Conservation (phyloP, 1,284 basidiomycete species). For the Acaromyces ingoldii region DNA sequence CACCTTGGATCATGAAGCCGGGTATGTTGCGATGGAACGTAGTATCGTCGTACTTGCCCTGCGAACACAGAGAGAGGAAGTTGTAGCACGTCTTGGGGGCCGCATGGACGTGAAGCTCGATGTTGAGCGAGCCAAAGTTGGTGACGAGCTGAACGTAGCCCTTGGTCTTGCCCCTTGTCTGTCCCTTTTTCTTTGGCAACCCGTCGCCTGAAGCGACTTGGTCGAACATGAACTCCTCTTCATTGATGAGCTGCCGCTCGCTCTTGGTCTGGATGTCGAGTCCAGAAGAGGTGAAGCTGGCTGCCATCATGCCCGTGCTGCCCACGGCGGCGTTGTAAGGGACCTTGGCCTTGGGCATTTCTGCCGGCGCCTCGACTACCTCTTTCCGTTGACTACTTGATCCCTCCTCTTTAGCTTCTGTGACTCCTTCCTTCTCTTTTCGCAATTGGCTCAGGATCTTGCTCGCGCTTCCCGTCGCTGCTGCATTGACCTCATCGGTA, state of each 20-base stretch:
- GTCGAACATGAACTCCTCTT: conserved; percentile 82
- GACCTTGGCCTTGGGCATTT: background rate
- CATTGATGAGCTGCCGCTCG: conserved; percentile 79
- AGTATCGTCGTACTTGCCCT: conserved; percentile 82
- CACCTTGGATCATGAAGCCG: conserved; percentile 97
- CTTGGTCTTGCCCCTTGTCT: conserved; percentile 3
- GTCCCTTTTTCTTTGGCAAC: conserved; percentile 2
- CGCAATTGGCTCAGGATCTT: conserved; percentile 28
- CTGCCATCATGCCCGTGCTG: conserved; percentile 82
- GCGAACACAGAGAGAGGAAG: conserved; percentile 64
- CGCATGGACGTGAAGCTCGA: conserved; percentile 83
- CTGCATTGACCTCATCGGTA: conserved; percentile 42
- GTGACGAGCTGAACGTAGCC: conserved; percentile 68
- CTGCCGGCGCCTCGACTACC: background rate
- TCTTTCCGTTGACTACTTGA: too few species aligned
- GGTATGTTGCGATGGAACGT: conserved; percentile 88
- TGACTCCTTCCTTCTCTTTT: conserved; percentile 12
- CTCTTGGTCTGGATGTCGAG: conserved; percentile 72
- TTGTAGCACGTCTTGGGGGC: conserved; percentile 96
- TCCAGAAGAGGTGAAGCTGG: conserved; percentile 86
- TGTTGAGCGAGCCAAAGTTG: conserved; percentile 78
- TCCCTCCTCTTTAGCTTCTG: background rate
- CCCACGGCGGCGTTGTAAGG: conserved; percentile 85
- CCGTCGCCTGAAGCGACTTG: conserved; percentile 77
- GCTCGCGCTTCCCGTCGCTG: conserved; percentile 45